A percentile compares a stretch with the other conserved stretches of the same genome.
Conservation (phyloP, 805 yeast species). For the Tetrapisispora namnaoensis region DNA sequence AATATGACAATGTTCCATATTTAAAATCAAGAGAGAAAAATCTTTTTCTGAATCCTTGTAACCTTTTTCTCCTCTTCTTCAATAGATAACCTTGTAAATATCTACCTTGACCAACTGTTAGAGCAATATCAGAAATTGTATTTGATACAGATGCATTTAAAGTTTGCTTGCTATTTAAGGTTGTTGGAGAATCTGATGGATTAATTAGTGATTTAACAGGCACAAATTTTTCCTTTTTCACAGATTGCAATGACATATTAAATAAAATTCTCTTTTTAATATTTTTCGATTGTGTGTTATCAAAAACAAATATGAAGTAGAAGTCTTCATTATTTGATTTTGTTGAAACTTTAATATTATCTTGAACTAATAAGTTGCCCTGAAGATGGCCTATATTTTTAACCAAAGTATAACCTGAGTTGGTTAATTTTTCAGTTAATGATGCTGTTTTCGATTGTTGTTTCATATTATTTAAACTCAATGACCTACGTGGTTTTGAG, state of each 20-base stretch:
- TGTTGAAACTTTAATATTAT: slow-evolving; percentile 40
- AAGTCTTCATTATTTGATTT: slow-evolving; percentile 44
- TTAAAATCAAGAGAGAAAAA: slow-evolving; percentile 76
- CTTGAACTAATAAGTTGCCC: slow-evolving; percentile 55
- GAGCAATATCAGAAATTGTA: slow-evolving; percentile 6
- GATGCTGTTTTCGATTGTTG: slow-evolving; percentile 34
- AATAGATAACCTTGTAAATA: slow-evolving; percentile 68
- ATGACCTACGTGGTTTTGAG: slow-evolving; percentile 27
- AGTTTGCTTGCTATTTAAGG: background rate
- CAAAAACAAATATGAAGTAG: slow-evolving; percentile 75
- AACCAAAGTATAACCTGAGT: slow-evolving; percentile 42
- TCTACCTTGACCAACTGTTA: slow-evolving; percentile 41
- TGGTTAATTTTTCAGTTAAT: slow-evolving; percentile 49
- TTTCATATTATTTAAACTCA: slow-evolving; percentile 25
- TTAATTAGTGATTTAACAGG: background rate
- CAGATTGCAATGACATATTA: slow-evolving; percentile 22
- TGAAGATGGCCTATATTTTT: slow-evolving; percentile 47
- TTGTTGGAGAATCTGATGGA: background rate
- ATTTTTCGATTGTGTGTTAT: slow-evolving; percentile 82
- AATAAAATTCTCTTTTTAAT: slow-evolving; percentile 74
- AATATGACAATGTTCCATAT: slow-evolving; percentile 77
- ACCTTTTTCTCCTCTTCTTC: slow-evolving; percentile 72
- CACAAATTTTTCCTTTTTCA: background rate
- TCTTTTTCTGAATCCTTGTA: slow-evolving; percentile 79
- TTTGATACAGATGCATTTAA: slow-evolving; percentile 6